Evolutionary conservation across 2,329 filamentous ascomycete genomes (phyloP), one percentile per base, ranked within the genome.

Genomic region (Alternaria sp.): DNA sequence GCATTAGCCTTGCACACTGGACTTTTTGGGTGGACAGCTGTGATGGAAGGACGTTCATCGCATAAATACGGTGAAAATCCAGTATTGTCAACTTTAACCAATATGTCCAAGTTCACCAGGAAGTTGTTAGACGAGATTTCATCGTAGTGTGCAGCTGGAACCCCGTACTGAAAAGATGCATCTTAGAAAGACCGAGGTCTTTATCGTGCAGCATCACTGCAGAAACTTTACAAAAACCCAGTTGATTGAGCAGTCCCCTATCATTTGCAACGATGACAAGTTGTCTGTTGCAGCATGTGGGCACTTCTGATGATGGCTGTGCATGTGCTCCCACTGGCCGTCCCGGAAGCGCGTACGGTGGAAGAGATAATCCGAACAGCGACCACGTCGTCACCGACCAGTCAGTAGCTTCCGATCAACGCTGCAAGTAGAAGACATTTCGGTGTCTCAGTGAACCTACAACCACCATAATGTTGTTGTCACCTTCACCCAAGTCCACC

Each of bases 331-430:
- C 56, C 51, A 59, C 51, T 56, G 51, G 59, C 61, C 58, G 54
- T 56, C 57, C 62, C 67, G 67, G 67, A 64, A 48, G 44, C 44
- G 59, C 55, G 58, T 58, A 56, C 65, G 63, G 67, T 61, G 58
- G 61, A 60, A 63, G 62, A 66, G 66, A 67, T 72, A 67, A 62
- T 71, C 70, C 70, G 69, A 69, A 67, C 61, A 64, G 69, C 69
- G 69, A 72, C 68, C 45, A 61, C 69, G 62, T 53, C 57, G 55
- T 64, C 53, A 54, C 49, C 54, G 49, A 17, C 49, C 53, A 50
- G 28, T 37, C 33, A 51, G 51, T 55, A 53, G 42, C 48, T 51
- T 23, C 53, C 54, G 37, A 62, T 52, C 62, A 61, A 50, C 62
- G 56, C 61, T 49, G 49, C 61, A 49, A 33, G 51, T 51, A 56